Percentiles rank a stretch among this genome's conserved stretches.
Evolutionary conservation across 257 asterid genomes (phyloP).

Genomic region (Verbena officinalis): DNA sequence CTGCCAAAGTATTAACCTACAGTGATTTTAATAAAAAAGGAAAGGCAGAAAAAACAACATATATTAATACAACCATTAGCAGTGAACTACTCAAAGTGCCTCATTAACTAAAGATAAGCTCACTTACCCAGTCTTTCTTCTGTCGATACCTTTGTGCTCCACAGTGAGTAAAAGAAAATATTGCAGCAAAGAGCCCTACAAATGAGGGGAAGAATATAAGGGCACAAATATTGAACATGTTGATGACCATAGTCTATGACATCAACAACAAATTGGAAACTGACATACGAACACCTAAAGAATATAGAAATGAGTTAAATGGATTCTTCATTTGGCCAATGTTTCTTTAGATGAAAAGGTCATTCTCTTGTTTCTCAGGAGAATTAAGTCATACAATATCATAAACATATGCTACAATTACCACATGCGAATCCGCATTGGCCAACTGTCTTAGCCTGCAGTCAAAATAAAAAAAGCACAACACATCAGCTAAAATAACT

Average conservation of each 20-base stretch:
- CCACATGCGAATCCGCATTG: slow-evolving; percentile 69
- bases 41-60: not conserved
- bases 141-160: slow-evolving; percentile 78
- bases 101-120: slow-evolving; percentile 12
- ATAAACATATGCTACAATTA: slow-evolving; percentile 31
- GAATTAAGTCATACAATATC: not conserved
- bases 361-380: not conserved
- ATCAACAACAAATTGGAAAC: not conserved
- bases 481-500: slow-evolving; percentile 7
- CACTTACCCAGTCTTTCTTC: slow-evolving; percentile 89
- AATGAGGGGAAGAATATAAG: slow-evolving; percentile 21
- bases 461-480: slow-evolving; percentile 10
- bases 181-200: slow-evolving; percentile 80
- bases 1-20: slow-evolving; percentile 71
- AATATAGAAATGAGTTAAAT: no score
- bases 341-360: not conserved
- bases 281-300: no score
- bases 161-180: slow-evolving; percentile 76
- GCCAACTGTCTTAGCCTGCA: slow-evolving; percentile 72
- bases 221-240: not conserved
- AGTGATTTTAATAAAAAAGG: slow-evolving; percentile 5
- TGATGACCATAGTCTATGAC: slow-evolving; percentile 9
- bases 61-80: slow-evolving; percentile 11
- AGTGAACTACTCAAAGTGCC: not conserved
- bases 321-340: not conserved